Evolutionary conservation across 2,329 filamentous ascomycete genomes (phyloP).

Genomic region (Ophiostoma himal-ulmi): DNA sequence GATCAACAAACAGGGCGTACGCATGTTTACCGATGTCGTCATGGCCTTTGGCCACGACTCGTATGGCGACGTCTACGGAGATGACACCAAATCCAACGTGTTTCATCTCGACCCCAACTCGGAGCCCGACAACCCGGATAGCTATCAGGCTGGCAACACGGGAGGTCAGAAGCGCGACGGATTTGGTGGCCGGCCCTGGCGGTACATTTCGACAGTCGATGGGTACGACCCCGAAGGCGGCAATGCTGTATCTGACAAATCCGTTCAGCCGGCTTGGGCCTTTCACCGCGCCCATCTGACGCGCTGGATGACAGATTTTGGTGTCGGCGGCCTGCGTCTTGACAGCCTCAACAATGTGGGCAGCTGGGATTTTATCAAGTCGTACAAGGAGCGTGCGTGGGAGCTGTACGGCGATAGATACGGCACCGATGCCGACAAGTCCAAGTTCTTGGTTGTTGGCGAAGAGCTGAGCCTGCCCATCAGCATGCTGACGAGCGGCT

Average conservation of each 20-base stretch:
- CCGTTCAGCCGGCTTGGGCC: background rate
- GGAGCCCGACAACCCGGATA: constrained; percentile 28
- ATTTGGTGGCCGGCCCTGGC: background rate
- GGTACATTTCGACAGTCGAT: background rate
- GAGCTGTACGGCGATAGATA: constrained; percentile 24
- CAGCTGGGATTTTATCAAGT: constrained; percentile 29
- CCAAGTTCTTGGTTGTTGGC: constrained; percentile 28
- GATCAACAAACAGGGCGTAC: constrained; percentile 24
- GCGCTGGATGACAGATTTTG: constrained; percentile 27
- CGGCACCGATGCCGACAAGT: constrained; percentile 18
- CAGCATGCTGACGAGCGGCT: constrained; percentile 25
- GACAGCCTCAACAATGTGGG: constrained; percentile 30
- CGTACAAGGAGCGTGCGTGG: constrained; percentile 28
- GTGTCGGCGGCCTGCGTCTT: constrained; percentile 27
- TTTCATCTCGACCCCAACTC: constrained; percentile 28
- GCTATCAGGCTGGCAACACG: constrained; percentile 27
- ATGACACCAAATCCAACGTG: constrained; percentile 23
- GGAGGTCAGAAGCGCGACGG: constrained; percentile 11
- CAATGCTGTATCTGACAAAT: background rate
- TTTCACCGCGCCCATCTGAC: constrained; percentile 2
- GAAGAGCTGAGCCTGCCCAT: constrained; percentile 29
- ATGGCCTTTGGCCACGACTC: constrained; percentile 30
- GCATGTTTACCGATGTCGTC: constrained; percentile 28
- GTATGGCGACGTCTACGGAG: constrained; percentile 17
- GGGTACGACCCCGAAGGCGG: background rate